phyloP scores from a whole-genome alignment of 2,329 filamentous ascomycete species.

The Colletotrichum sidae region DNA sequence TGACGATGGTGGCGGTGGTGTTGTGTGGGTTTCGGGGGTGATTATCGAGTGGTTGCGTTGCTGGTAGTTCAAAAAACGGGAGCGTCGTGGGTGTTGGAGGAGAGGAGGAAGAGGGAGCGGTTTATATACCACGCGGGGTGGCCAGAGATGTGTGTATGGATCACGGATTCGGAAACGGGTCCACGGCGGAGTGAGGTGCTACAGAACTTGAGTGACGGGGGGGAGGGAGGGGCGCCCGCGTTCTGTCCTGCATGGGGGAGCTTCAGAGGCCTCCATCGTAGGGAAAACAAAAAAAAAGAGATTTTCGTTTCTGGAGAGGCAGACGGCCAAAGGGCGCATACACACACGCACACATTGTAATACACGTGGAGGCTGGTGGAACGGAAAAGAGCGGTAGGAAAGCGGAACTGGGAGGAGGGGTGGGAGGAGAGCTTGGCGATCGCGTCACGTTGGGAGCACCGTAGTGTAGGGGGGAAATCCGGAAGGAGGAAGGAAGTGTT shows the following conservation, averaged over 20 bases:
- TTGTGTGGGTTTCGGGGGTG: not conserved
- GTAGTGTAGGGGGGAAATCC: not conserved
- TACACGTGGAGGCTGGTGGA: slow-evolving; percentile 33
- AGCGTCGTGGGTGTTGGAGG: not conserved
- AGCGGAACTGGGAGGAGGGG: slow-evolving; percentile 25
- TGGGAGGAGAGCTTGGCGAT: slow-evolving; percentile 22
- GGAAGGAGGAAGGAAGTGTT: not conserved
- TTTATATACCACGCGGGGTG: slow-evolving; percentile 8
- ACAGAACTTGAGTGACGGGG: not conserved
- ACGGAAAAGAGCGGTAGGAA: slow-evolving; percentile 26
- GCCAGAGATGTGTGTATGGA: slow-evolving; percentile 1
- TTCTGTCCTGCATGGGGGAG: not conserved
- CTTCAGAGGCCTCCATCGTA: slow-evolving; percentile 31
- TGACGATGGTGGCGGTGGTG: slow-evolving; percentile 19
- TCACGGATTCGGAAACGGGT: slow-evolving; percentile 1
- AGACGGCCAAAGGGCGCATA: not conserved
- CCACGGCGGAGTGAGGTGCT: not conserved
- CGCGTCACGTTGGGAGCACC: slow-evolving; percentile 14
- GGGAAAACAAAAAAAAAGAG: too few relatives aligned
- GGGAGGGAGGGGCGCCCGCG: slow-evolving; percentile 2
- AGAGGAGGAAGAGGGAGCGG: slow-evolving; percentile 6
- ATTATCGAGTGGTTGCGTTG: not conserved
- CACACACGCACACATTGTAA: too few relatives aligned
- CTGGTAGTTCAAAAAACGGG: not conserved
- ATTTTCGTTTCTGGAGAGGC: not conserved